Evolutionary conservation across 306 rosid genomes (phyloP).

Genomic region (Vicia villosa): DNA sequence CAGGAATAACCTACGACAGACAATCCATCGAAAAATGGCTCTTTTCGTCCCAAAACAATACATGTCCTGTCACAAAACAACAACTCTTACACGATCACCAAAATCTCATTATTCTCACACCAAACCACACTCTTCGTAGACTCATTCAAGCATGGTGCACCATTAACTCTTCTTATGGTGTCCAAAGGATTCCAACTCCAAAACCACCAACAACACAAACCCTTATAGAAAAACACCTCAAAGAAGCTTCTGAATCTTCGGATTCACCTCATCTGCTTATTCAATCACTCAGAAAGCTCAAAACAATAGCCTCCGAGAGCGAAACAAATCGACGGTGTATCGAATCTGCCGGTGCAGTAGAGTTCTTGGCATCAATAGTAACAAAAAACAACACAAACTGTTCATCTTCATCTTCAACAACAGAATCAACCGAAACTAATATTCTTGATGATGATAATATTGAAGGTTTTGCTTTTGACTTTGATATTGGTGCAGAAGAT

Average conservation of each 20-base stretch:
- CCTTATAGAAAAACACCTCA: slow-evolving; percentile 50
- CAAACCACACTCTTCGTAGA: too few relatives aligned
- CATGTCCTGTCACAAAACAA: too few relatives aligned
- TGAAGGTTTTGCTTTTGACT: too few relatives aligned
- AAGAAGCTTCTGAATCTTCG: slow-evolving; percentile 47
- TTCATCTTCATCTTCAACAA: background rate
- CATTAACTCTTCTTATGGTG: slow-evolving; percentile 43
- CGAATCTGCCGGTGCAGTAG: slow-evolving; percentile 61
- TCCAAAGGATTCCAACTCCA: slow-evolving; percentile 80
- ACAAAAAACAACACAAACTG: background rate
- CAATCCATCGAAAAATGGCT: too few relatives aligned
- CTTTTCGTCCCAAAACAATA: too few relatives aligned
- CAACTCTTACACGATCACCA: too few relatives aligned
- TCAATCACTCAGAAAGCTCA: background rate
- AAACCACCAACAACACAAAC: slow-evolving; percentile 60
- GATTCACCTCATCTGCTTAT: slow-evolving; percentile 41
- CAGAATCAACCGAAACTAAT: background rate
- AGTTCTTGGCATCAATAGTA: background rate
- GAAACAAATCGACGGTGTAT: slow-evolving; percentile 60
- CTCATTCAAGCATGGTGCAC: too few relatives aligned
- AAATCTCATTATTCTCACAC: too few relatives aligned
- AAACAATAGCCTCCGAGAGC: slow-evolving; percentile 61
- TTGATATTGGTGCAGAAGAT: too few relatives aligned
- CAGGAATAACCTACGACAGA: too few relatives aligned
- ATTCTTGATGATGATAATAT: too few relatives aligned